These are phyloP conservation scores for Aspergillus terreus DNA, from an alignment of 2,329 filamentous ascomycete species.

Conservation along the genomic window DNA sequence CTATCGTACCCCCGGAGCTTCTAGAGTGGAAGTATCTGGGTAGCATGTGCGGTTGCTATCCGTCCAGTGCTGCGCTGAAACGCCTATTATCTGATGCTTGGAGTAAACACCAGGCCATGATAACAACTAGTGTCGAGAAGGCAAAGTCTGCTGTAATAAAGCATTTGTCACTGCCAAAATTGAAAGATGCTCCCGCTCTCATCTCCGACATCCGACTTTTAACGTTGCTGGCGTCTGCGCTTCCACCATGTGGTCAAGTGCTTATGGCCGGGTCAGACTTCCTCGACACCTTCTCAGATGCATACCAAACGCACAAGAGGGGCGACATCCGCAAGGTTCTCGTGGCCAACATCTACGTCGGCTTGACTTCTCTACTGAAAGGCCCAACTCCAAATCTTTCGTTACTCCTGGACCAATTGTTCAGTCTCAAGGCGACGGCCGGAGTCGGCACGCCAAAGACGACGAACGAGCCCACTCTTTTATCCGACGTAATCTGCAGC, in stretches of 20 bases:
- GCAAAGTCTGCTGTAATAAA: slow-evolving; percentile 33
- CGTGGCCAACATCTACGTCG: slow-evolving; percentile 70
- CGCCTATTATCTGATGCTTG: slow-evolving; percentile 51
- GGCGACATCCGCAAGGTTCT: slow-evolving; percentile 62
- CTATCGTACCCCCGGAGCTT: slow-evolving; percentile 46
- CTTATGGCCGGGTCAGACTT: slow-evolving; percentile 86
- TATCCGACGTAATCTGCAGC: slow-evolving; percentile 74
- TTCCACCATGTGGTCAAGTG: slow-evolving; percentile 49
- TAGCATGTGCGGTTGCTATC: slow-evolving; percentile 64
- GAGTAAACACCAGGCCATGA: slow-evolving; percentile 30
- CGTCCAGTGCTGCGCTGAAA: slow-evolving; percentile 57
- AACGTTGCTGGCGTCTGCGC: slow-evolving; percentile 37
- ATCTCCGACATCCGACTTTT: slow-evolving; percentile 31
- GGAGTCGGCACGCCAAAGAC: slow-evolving; percentile 53
- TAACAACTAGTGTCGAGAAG: slow-evolving; percentile 35
- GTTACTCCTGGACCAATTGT: slow-evolving; percentile 76
- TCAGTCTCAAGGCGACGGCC: slow-evolving; percentile 69
- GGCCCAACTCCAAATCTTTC: slow-evolving; percentile 66
- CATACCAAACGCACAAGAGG: slow-evolving; percentile 53
- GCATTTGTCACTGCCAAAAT: slow-evolving; percentile 20
- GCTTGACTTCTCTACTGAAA: slow-evolving; percentile 67
- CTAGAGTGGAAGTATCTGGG: slow-evolving; percentile 65
- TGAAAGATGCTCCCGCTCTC: slow-evolving; percentile 13
- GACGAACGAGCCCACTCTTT: slow-evolving; percentile 55
- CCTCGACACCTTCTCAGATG: slow-evolving; percentile 64